phyloP scores from a whole-genome alignment of 2,329 filamentous ascomycete species.

The Sclerotiophoma versabilis region DNA sequence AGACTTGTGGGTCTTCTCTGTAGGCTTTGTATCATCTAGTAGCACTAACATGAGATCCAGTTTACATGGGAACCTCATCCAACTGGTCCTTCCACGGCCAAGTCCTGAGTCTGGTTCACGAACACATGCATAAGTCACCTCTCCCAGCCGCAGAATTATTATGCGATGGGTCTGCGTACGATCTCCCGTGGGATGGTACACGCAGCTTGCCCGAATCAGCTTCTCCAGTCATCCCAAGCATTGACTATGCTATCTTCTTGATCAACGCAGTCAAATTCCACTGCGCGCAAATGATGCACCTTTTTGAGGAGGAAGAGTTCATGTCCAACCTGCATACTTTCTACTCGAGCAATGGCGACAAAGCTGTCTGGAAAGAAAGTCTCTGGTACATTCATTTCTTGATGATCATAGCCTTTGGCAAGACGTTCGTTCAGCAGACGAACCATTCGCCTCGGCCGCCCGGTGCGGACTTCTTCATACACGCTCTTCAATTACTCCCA shows the following conservation, averaged over 20 bases:
- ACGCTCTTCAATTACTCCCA: conserved; percentile 65
- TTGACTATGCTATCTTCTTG: conserved; percentile 61
- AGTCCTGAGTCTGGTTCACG: conserved; percentile 58
- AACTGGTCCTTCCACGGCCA: conserved; percentile 64
- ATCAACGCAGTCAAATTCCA: conserved; percentile 66
- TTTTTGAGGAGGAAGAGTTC: conserved; percentile 63
- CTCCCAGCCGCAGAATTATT: conserved; percentile 55
- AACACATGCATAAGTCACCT: conserved; percentile 54
- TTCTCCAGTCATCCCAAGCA: conserved; percentile 55
- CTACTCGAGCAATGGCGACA: conserved; percentile 47
- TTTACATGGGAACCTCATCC: conserved; percentile 63
- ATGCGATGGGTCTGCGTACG: conserved; percentile 61
- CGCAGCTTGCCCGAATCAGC: conserved; percentile 42
- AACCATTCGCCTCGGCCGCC: conserved; percentile 47
- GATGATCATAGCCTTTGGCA: conserved; percentile 63
- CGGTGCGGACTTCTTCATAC: conserved; percentile 68
- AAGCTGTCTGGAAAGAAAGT: conserved; percentile 31
- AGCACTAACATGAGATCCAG: conserved; percentile 37
- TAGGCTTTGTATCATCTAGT: not conserved
- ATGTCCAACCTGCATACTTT: conserved; percentile 55
- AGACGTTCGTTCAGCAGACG: conserved; percentile 57
- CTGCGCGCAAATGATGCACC: conserved; percentile 61
- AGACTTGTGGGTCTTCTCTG: conserved; percentile 19
- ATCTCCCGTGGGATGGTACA: conserved; percentile 59
- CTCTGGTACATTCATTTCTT: conserved; percentile 64